Percentiles rank a stretch among this genome's conserved stretches.
Conservation (phyloP, 306 rosid species). For the Citrullus mucosospermus region DNA sequence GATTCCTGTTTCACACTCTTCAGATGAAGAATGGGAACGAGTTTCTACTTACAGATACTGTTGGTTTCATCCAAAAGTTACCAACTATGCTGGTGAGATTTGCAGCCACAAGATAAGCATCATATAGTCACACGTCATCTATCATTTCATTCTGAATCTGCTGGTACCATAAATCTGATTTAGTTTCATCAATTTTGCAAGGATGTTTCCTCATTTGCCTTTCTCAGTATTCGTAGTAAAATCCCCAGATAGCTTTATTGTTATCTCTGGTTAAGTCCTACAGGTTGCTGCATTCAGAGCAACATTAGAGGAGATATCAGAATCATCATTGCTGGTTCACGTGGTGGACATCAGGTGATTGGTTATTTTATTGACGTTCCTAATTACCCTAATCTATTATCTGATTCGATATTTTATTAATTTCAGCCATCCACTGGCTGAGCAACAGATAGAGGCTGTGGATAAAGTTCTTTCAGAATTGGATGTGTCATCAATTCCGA, state of each 20-base stretch:
- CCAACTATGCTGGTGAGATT: slow-evolving; percentile 83
- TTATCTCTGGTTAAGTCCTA: slow-evolving; percentile 9
- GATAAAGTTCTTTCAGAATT: slow-evolving; percentile 84
- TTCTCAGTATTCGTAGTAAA: slow-evolving; percentile 1
- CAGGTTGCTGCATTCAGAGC: slow-evolving; percentile 99
- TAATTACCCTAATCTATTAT: background rate
- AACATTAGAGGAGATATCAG: slow-evolving; percentile 92
- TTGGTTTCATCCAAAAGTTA: slow-evolving; percentile 96
- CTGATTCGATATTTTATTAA: slow-evolving; percentile 26
- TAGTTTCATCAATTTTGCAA: background rate
- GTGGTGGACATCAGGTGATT: slow-evolving; percentile 84
- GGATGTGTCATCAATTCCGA: slow-evolving; percentile 71
- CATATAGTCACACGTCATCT: slow-evolving; percentile 7
- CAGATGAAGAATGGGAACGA: slow-evolving; percentile 91
- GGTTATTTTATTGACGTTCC: slow-evolving; percentile 2
- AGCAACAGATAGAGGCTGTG: slow-evolving; percentile 93
- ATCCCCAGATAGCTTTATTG: background rate
- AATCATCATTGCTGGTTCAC: slow-evolving; percentile 77
- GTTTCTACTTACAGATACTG: slow-evolving; percentile 89
- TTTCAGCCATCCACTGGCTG: slow-evolving; percentile 83
- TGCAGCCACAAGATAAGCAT: slow-evolving; percentile 2
- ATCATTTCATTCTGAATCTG: slow-evolving; percentile 2
- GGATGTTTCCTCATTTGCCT: background rate
- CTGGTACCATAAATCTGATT: background rate
- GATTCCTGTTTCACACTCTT: slow-evolving; percentile 14